Evolutionary conservation across 2,329 filamentous ascomycete genomes (phyloP), one percentile per base, ranked within the genome.

Genomic region (Coniochaeta sp.): DNA sequence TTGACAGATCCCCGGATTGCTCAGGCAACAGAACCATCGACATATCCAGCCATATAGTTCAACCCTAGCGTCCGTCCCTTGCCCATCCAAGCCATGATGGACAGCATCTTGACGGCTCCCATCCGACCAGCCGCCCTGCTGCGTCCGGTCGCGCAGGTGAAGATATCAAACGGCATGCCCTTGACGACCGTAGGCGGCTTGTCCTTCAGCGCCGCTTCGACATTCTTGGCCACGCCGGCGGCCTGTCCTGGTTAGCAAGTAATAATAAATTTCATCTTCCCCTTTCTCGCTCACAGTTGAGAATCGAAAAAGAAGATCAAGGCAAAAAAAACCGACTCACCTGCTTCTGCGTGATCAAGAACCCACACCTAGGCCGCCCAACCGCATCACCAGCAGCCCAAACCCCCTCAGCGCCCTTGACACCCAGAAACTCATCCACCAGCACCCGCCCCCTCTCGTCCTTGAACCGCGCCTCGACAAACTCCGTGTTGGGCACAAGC

Each of bases 341-440:
- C 69, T 84, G 81, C 64, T 81, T 81, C 61, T 83, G 70, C 8
- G 76, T 71, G 60, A 76, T 69, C 34, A 79, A 68, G 61, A 75
- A 79, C 31, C 73, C 73, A n/a, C 71, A 73, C 17, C 76, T 73
- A 24, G 81, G 80, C 67, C 76, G 77, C 64, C 76, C 78, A 26
- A 83, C 77, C 47, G 82, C 70, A 60, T 85, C 82, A 26, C 82
- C 82, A 2, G 77, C 75, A 8, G 81, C 81, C 81, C 82, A 85
- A 26, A 82, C 75, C 58, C 76, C 69, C 17, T 75, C 68, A 14
- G 73, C 70, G 8, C 72, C 75, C 63, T 74, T 75, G 38, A 82
- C 81, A 38, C 74, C 74, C 68, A 81, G 76, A 65, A 71, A 77
- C 34, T 81, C 79, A 66, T 86, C 81, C 1, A 82, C 77, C 16